Percentiles rank a stretch among this genome's conserved stretches.
Evolutionary conservation across 352 stramenopile genomes (phyloP).

Genomic region (Pythium brachiatum): DNA sequence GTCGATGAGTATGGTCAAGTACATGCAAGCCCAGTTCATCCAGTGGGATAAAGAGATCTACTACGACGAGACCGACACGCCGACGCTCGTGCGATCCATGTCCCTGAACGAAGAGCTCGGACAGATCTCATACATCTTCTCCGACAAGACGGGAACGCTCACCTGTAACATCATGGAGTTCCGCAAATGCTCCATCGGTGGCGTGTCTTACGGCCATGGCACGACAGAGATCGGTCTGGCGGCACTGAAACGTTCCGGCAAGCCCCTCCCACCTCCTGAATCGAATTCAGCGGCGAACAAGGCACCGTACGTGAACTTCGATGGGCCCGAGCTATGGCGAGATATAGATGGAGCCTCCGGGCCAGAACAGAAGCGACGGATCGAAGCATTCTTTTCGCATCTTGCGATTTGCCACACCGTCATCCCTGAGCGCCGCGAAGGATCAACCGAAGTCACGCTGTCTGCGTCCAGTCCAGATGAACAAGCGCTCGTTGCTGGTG

Average conservation of each 20-base stretch:
- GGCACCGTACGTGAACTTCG: conserved; percentile 77
- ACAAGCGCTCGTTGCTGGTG: conserved; percentile 85
- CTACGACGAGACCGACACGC: conserved; percentile 82
- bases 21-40: conserved; percentile 94
- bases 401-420: conserved; percentile 88
- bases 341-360: conserved; percentile 62
- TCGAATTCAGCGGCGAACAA: conserved; percentile 22
- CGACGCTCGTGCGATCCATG: conserved; percentile 90
- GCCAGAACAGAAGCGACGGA: conserved; percentile 41
- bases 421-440: conserved; percentile 59
- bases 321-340: conserved; percentile 60
- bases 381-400: conserved; percentile 82
- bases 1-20: conserved; percentile 95
- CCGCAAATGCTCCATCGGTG: conserved; percentile 90
- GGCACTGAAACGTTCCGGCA: conserved; percentile 58
- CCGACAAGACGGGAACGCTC: conserved; percentile 99
- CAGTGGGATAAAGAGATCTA: conserved; percentile 95
- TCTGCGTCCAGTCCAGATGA: conserved; percentile 86
- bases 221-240: conserved; percentile 79
- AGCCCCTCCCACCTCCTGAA: conserved; percentile 42
- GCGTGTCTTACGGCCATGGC: conserved; percentile 86
- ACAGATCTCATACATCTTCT: conserved; percentile 98
- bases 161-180: conserved; percentile 99
- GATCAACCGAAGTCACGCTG: conserved; percentile 50
- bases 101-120: conserved; percentile 94